These are phyloP conservation scores for Phytophthora litchii DNA, from an alignment of 352 stramenopile species.

Conservation along the genomic window DNA sequence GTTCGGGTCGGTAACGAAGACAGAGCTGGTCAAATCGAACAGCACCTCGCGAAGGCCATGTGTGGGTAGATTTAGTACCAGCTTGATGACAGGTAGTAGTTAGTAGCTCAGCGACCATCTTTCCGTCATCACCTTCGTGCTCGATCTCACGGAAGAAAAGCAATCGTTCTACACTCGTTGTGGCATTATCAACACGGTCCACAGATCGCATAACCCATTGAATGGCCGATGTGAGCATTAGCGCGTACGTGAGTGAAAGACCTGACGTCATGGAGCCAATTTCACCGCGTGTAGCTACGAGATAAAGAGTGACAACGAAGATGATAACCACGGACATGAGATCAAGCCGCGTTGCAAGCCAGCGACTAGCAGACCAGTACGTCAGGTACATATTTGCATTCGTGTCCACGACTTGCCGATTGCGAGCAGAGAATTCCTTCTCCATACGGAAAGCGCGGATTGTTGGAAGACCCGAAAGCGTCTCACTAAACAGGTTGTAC, in stretches of 20 bases:
- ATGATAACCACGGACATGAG: not conserved
- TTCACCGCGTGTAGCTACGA: not conserved
- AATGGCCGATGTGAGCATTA: not conserved
- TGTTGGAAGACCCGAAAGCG: conserved; percentile 88
- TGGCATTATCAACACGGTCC: conserved; percentile 56
- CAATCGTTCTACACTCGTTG: conserved; percentile 41
- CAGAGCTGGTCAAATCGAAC: conserved; percentile 33
- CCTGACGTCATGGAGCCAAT: conserved; percentile 26
- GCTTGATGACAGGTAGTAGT: too few relatives aligned
- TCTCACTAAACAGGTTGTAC: conserved; percentile 84
- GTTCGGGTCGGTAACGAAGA: conserved; percentile 46
- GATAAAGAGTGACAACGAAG: not conserved
- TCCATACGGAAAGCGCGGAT: conserved; percentile 85
- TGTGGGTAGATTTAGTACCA: too few relatives aligned
- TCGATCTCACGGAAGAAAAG: conserved; percentile 41
- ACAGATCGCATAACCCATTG: conserved; percentile 33
- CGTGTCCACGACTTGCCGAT: not conserved
- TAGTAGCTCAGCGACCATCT: not conserved
- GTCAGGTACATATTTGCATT: not conserved
- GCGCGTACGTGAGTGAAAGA: not conserved
- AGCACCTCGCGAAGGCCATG: conserved; percentile 32
- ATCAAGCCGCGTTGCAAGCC: not conserved
- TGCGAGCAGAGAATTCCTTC: not conserved
- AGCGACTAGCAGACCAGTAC: not conserved
- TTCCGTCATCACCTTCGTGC: conserved; percentile 23